Base-by-base conservation (phyloP, 148 eudicot genomes). In the Gaultheria prostrata region DNA sequence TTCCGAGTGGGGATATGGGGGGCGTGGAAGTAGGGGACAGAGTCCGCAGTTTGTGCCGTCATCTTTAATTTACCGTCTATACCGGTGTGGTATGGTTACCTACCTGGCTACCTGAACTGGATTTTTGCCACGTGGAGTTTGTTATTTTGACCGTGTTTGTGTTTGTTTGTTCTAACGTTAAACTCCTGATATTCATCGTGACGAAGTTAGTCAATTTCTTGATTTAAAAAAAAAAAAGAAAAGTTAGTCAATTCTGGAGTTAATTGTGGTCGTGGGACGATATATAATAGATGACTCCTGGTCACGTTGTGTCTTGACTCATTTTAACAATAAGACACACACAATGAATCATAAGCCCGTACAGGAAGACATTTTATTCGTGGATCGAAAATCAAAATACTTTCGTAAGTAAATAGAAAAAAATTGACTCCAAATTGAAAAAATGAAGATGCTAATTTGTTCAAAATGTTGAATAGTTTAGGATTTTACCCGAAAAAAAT, bases 71-170 rank as follows among this genome's bases (percentile, higher is more conserved):
- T 26, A 30, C 43, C 76, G 43, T 45, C 39, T 6, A 46, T 21
- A 12, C 53, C 53, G 35, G 56, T 18, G 74, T 26, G 57, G 17
- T 8, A 8, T 15, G 17, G 33, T 8, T 14, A 14, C 4, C 13
- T 18, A 14, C 28, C 43, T 26, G 5, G 10, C 13, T 18, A 14
- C 28, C 43, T 26, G 5, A 11, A 24, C 82, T 75, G 15, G 57
- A 14, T 75, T 39, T 43, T 10, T 53, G 67, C 50, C 67, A 82
- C 70, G 63, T 57, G 78, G 53, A 74, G 24, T 12, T 76, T 76
- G 18, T 13, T 24, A 2, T 18, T 76, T 76, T 76, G 79, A 14
- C 59, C 57, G 33, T 48, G 28, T 28, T 30, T 70, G 43, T 39
- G 28, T 48, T 46, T 49, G 28, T 45, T 45, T 18, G 13, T 39